Evolutionary conservation across 495 filamentous ascomycete species (phyloP).

Genomic region (Aspergillus sparsus): DNA sequence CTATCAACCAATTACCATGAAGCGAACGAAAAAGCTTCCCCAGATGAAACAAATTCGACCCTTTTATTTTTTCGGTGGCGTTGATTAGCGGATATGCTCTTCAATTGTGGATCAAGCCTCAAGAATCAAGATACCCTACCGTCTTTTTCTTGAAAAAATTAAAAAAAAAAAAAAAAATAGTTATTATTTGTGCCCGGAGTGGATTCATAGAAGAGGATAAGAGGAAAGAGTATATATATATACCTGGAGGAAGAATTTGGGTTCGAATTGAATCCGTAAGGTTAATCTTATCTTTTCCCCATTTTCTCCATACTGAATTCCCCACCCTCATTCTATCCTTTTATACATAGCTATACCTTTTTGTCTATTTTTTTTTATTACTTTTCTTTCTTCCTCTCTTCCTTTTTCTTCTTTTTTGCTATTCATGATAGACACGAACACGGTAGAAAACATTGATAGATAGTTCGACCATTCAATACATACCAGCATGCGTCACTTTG

Average conservation of each 20-base stretch:
- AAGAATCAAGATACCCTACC: neutral
- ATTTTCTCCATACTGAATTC: neutral
- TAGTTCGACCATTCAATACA: neutral
- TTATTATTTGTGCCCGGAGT: no score
- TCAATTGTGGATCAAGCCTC: neutral
- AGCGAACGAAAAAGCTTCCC: conserved; percentile 3
- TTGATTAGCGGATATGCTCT: conserved; percentile 1
- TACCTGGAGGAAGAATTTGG: no score
- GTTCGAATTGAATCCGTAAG: neutral
- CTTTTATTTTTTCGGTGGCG: conserved; percentile 3
- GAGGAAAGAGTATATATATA: no score
- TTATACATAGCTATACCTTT: no score
- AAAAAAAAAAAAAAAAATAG: no score
- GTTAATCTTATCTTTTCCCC: conserved; percentile 16
- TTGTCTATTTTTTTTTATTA: no score
- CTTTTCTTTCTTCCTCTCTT: conserved; percentile 1
- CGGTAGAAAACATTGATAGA: neutral
- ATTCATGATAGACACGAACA: neutral
- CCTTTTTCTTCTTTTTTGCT: neutral
- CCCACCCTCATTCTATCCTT: neutral
- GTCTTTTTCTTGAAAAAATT: no score
- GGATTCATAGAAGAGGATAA: no score
- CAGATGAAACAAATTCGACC: conserved; percentile 2
- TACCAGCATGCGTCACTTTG: conserved; percentile 47
- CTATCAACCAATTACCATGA: conserved; percentile 7